Conservation (phyloP, 257 asterid species). For the Lantana camara region DNA sequence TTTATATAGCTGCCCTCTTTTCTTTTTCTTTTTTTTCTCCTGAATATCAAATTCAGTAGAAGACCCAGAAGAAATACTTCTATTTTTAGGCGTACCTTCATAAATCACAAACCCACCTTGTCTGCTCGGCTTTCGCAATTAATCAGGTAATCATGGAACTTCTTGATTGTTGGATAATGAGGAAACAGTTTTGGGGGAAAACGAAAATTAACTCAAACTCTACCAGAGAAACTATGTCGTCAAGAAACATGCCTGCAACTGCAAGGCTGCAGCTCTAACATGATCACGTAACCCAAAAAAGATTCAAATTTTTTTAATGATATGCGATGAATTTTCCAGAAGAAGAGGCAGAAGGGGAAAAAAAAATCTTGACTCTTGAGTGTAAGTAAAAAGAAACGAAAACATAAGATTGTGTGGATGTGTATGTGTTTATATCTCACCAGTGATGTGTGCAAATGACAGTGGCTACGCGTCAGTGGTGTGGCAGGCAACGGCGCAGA, state of each 20-base stretch:
- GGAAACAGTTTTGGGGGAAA: neutral
- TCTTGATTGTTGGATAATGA: neutral
- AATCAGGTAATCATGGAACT: too few species aligned
- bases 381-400: neutral
- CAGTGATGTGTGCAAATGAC: neutral
- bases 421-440: neutral
- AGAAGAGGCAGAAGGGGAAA: neutral
- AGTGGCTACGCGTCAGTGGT: neutral
- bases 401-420: neutral
- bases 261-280: too few species aligned
- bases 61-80: neutral
- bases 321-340: too few species aligned
- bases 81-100: conserved; percentile 30
- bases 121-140: neutral
- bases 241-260: neutral
- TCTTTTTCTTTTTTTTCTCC: conserved; percentile 9
- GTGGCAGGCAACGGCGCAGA: neutral
- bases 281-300: too few species aligned
- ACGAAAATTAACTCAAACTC: neutral
- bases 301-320: too few species aligned
- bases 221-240: neutral
- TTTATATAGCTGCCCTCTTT: too few species aligned
- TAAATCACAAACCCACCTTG: conserved; percentile 26
- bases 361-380: neutral
- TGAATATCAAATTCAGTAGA: neutral